Evolutionary conservation across 2,329 filamentous ascomycete genomes (phyloP).

Genomic region (Ophiocordyceps australis): DNA sequence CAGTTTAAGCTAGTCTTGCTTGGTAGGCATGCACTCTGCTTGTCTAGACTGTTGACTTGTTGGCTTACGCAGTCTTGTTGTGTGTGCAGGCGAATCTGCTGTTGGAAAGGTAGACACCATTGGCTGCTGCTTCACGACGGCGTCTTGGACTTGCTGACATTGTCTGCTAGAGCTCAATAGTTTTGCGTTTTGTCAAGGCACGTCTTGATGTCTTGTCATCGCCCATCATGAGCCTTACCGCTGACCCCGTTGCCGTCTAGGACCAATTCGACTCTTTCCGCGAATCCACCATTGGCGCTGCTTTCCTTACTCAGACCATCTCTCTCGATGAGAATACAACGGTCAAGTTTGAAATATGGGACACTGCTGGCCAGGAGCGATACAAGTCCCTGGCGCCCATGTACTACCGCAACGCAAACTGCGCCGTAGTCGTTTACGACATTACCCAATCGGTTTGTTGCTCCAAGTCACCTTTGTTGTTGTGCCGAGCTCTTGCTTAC

Average conservation of each 20-base stretch:
- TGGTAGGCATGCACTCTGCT: slow-evolving; percentile 36
- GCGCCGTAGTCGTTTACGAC: slow-evolving; percentile 96
- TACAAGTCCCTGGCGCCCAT: slow-evolving; percentile 98
- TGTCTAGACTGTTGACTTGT: slow-evolving; percentile 4
- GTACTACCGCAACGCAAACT: slow-evolving; percentile 99
- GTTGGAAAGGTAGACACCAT: slow-evolving; percentile 66
- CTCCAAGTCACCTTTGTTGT: background rate
- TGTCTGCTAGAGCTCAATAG: slow-evolving; percentile 66
- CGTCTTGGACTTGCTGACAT: background rate
- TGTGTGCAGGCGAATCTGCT: slow-evolving; percentile 69
- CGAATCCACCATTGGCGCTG: slow-evolving; percentile 95
- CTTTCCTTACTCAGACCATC: slow-evolving; percentile 97
- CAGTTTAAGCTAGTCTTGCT: slow-evolving; percentile 98
- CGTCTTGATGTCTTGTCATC: slow-evolving; percentile 6
- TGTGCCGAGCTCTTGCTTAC: background rate
- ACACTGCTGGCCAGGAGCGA: slow-evolving; percentile 93
- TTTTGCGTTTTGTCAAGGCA: slow-evolving; percentile 96
- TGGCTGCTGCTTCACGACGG: background rate
- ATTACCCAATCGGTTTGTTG: slow-evolving; percentile 88
- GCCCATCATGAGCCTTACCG: background rate
- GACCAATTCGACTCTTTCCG: slow-evolving; percentile 98
- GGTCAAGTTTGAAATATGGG: slow-evolving; percentile 99
- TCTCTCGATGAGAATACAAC: slow-evolving; percentile 95
- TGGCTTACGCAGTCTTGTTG: slow-evolving; percentile 1
- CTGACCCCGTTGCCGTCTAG: slow-evolving; percentile 21